Evolutionary conservation across 257 asterid genomes (phyloP).

Genomic region (Vinca minor): DNA sequence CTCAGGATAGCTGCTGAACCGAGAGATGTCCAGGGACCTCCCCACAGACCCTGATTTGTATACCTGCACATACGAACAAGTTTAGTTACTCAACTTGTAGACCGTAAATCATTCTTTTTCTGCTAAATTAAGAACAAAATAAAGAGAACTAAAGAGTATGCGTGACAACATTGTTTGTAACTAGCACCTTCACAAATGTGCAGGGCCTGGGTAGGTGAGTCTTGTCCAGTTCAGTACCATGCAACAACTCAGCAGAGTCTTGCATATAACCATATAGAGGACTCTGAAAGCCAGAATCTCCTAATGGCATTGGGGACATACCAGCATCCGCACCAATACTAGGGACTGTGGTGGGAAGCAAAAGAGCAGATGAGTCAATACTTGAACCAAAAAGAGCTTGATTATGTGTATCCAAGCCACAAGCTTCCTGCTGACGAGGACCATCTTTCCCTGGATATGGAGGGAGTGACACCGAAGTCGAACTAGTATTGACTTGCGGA

Average conservation of each 20-base stretch:
- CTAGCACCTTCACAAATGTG: slow-evolving; percentile 70
- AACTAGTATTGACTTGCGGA: slow-evolving; percentile 34
- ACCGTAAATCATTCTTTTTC: neutral
- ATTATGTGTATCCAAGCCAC: slow-evolving; percentile 51
- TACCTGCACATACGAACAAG: slow-evolving; percentile 42
- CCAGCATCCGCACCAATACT: slow-evolving; percentile 45
- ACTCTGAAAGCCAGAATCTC: slow-evolving; percentile 57
- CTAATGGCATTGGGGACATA: slow-evolving; percentile 52
- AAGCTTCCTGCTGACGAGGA: slow-evolving; percentile 45
- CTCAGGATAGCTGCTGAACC: slow-evolving; percentile 92
- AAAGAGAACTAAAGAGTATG: neutral
- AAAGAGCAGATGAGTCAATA: slow-evolving; percentile 60
- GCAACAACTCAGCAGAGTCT: slow-evolving; percentile 67
- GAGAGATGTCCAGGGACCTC: slow-evolving; percentile 84
- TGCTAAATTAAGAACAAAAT: neutral
- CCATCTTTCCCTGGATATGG: slow-evolving; percentile 54
- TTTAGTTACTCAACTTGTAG: slow-evolving; percentile 3
- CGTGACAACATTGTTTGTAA: too few species aligned
- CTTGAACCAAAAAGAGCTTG: slow-evolving; percentile 54
- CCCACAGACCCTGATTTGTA: slow-evolving; percentile 80
- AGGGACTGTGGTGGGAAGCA: slow-evolving; percentile 62
- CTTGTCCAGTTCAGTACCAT: slow-evolving; percentile 52
- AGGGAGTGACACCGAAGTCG: slow-evolving; percentile 40
- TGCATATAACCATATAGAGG: slow-evolving; percentile 56
- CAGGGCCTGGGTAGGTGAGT: slow-evolving; percentile 44